phyloP scores from a whole-genome alignment of 257 asterid species.

The Mentha longifolia region DNA sequence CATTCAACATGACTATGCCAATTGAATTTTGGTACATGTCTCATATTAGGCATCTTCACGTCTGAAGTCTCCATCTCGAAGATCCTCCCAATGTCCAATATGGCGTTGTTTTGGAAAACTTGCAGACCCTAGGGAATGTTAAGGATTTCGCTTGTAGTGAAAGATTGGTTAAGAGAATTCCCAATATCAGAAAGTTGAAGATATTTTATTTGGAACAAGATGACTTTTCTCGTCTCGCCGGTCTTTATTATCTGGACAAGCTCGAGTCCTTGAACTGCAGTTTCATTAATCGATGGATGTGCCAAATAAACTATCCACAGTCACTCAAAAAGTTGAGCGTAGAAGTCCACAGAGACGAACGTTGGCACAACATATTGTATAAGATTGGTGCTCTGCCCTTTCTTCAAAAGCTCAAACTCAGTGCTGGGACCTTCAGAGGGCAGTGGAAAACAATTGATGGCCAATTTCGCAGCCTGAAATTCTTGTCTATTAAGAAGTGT shows the following conservation, averaged over 20 bases:
- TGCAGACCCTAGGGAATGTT: conserved; percentile 16
- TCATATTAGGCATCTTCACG: not conserved
- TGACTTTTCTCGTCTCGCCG: not conserved
- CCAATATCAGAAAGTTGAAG: conserved; percentile 33
- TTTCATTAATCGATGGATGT: too few relatives aligned
- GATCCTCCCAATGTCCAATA: not conserved
- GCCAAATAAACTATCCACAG: not conserved
- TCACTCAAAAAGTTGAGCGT: not conserved
- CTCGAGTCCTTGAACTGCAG: not conserved
- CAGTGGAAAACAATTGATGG: not conserved
- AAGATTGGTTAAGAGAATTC: conserved; percentile 36
- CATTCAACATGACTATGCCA: too few relatives aligned
- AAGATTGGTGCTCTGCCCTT: not conserved
- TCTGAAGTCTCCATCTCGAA: not conserved
- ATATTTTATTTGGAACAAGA: too few relatives aligned
- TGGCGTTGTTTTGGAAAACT: conserved; percentile 19
- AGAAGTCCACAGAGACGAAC: too few relatives aligned
- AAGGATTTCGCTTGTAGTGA: not conserved
- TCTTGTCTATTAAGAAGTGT: not conserved
- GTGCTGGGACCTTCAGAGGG: not conserved
- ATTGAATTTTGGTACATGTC: conserved; percentile 29
- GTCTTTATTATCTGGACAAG: not conserved
- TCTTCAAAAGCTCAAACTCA: not conserved
- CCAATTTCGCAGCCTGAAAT: not conserved
- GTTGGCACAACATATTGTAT: not conserved